Conservation (phyloP, 1,139 yeast species). For the Pichia sorboxylosa region DNA sequence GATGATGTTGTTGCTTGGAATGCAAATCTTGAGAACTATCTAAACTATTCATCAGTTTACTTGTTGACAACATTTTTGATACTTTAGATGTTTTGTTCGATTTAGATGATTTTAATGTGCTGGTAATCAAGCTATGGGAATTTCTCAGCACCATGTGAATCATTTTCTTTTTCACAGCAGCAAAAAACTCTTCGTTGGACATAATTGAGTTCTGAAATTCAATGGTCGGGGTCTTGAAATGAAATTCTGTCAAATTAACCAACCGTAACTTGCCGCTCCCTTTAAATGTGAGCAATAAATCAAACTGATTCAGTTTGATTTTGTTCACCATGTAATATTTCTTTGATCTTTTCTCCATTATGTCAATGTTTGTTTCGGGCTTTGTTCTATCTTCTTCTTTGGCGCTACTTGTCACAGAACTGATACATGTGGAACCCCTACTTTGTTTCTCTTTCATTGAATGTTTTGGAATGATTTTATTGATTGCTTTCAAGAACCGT, state of each 20-base stretch:
- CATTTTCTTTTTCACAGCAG: slow-evolving; percentile 55
- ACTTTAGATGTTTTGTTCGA: no score
- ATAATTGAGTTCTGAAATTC: slow-evolving; percentile 58
- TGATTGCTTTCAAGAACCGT: slow-evolving; percentile 7
- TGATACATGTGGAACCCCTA: not conserved
- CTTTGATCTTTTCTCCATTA: slow-evolving; percentile 55
- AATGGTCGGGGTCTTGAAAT: slow-evolving; percentile 53
- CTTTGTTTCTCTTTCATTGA: not conserved
- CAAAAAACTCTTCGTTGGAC: slow-evolving; percentile 65
- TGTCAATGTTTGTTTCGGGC: slow-evolving; percentile 18
- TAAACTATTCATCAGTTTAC: no score
- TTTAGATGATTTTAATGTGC: slow-evolving; percentile 31
- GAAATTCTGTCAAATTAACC: slow-evolving; percentile 62
- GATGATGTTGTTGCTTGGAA: slow-evolving; percentile 6
- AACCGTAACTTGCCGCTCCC: slow-evolving; percentile 59
- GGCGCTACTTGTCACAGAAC: not conserved
- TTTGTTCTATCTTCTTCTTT: not conserved
- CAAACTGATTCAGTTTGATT: slow-evolving; percentile 42
- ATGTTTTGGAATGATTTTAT: slow-evolving; percentile 7
- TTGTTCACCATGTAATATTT: slow-evolving; percentile 33
- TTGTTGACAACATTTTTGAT: no score
- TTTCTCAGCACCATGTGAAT: slow-evolving; percentile 59
- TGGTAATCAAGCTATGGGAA: slow-evolving; percentile 70
- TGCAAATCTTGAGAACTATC: not conserved
- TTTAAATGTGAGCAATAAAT: slow-evolving; percentile 58